These are phyloP conservation scores for Citropsis articulata DNA, from an alignment of 345 rosid species.

Conservation along the genomic window DNA sequence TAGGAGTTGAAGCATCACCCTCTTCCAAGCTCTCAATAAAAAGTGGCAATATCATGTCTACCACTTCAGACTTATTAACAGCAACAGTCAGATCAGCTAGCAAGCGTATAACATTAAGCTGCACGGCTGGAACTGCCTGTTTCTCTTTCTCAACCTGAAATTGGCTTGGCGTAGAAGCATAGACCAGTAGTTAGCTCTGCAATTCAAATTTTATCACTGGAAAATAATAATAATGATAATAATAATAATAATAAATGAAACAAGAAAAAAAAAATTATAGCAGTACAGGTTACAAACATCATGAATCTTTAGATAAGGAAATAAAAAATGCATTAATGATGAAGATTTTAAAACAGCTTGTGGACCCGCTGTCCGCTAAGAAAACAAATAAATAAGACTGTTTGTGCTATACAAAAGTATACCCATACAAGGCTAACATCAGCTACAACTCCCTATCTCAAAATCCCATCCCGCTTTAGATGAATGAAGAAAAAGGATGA, in stretches of 20 bases:
- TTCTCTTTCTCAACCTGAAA: constrained; percentile 85
- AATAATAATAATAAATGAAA: too few species aligned
- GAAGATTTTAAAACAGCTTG: too few species aligned
- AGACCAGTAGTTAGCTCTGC: neutral
- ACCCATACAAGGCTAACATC: too few species aligned
- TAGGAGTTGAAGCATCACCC: constrained; percentile 93
- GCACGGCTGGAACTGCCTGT: constrained; percentile 67
- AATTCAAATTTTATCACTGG: neutral
- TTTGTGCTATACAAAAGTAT: too few species aligned
- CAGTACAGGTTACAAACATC: neutral
- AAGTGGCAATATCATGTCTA: constrained; percentile 96
- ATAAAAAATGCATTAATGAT: too few species aligned
- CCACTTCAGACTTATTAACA: constrained; percentile 89
- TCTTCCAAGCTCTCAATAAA: constrained; percentile 97
- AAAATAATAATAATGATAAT: neutral
- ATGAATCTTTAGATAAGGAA: neutral
- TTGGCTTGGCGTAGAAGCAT: constrained; percentile 17
- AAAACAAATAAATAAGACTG: too few species aligned
- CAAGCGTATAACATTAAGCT: constrained; percentile 84
- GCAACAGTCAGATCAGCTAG: constrained; percentile 93
- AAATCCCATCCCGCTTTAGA: too few species aligned
- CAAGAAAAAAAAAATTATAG: neutral
- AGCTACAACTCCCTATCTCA: too few species aligned
- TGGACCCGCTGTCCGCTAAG: too few species aligned
- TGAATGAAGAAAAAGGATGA: too few species aligned